Conservation (phyloP, 2,329 filamentous ascomycete species). For the Claviceps cyperi region DNA sequence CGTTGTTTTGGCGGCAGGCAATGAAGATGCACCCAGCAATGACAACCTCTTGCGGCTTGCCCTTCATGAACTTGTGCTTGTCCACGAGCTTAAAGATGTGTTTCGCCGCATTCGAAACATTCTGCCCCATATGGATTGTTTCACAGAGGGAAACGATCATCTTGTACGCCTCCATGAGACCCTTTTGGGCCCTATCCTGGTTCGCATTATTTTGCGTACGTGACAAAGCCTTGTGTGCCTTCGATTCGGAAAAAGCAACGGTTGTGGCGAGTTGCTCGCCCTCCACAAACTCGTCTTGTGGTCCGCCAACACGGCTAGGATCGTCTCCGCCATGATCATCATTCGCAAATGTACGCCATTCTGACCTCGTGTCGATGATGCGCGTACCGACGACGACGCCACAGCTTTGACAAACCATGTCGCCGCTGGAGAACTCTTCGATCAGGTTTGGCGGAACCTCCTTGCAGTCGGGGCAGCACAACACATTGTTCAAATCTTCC, state of each 20-base stretch:
- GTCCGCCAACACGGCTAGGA: slow-evolving; percentile 93
- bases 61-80: slow-evolving; percentile 86
- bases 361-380: slow-evolving; percentile 88
- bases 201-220: slow-evolving; percentile 77
- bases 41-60: slow-evolving; percentile 84
- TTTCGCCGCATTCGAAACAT: slow-evolving; percentile 80
- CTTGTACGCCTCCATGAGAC: slow-evolving; percentile 69
- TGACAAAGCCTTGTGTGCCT: slow-evolving; percentile 57
- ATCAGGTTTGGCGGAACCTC: slow-evolving; percentile 84
- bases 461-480: slow-evolving; percentile 84
- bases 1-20: slow-evolving; percentile 77
- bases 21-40: slow-evolving; percentile 97
- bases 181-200: slow-evolving; percentile 72
- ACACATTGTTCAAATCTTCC: slow-evolving; percentile 73
- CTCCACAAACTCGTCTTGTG: slow-evolving; percentile 76
- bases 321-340: slow-evolving; percentile 95
- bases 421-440: slow-evolving; percentile 83
- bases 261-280: slow-evolving; percentile 79
- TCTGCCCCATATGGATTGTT: slow-evolving; percentile 63
- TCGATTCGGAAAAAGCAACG: slow-evolving; percentile 70
- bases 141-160: slow-evolving; percentile 83
- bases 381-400: slow-evolving; percentile 81
- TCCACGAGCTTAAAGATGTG: slow-evolving; percentile 91
- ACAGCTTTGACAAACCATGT: slow-evolving; percentile 85
- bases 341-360: slow-evolving; percentile 98